Evolutionary conservation across 805 yeast species (phyloP).

Genomic region (Saitoella complicata): DNA sequence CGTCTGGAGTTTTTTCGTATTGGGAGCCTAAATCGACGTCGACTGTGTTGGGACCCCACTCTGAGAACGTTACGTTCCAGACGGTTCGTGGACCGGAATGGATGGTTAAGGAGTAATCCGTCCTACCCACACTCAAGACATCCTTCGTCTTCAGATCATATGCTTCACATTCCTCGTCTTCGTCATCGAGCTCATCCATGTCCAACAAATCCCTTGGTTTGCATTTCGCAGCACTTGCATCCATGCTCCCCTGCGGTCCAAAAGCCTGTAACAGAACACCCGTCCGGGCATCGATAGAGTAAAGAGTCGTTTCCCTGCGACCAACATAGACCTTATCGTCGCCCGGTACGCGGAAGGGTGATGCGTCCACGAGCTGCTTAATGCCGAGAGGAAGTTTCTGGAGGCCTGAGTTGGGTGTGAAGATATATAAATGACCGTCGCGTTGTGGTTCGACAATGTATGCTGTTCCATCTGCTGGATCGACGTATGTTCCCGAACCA

Average conservation of each 20-base stretch:
- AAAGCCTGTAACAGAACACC: conserved; percentile 51
- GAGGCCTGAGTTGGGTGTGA: conserved; percentile 57
- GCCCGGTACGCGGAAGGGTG: conserved; percentile 69
- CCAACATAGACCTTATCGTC: conserved; percentile 84
- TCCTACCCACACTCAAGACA: conserved; percentile 12
- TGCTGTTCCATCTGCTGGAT: conserved; percentile 25
- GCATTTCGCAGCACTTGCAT: conserved; percentile 11
- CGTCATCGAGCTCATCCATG: conserved; percentile 7
- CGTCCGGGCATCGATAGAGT: conserved; percentile 51
- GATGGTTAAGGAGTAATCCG: conserved; percentile 32
- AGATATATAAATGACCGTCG: conserved; percentile 71
- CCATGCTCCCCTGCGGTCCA: conserved; percentile 3
- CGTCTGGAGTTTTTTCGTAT: conserved; percentile 13
- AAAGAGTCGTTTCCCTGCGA: conserved; percentile 54
- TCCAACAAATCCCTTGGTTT: conserved; percentile 1
- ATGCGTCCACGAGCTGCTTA: conserved; percentile 55
- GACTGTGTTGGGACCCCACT: conserved; percentile 84
- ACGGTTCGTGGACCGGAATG: conserved; percentile 52
- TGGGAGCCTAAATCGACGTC: conserved; percentile 39
- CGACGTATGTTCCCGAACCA: too few species aligned
- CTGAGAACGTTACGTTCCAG: conserved; percentile 75
- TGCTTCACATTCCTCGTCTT: conserved; percentile 9
- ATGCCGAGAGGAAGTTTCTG: conserved; percentile 63
- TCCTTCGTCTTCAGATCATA: conserved; percentile 1
- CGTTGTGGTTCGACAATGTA: conserved; percentile 88